These are phyloP conservation scores for Syzygium syzygioides DNA, from an alignment of 441 rosid genomes.

Conservation along the genomic window DNA sequence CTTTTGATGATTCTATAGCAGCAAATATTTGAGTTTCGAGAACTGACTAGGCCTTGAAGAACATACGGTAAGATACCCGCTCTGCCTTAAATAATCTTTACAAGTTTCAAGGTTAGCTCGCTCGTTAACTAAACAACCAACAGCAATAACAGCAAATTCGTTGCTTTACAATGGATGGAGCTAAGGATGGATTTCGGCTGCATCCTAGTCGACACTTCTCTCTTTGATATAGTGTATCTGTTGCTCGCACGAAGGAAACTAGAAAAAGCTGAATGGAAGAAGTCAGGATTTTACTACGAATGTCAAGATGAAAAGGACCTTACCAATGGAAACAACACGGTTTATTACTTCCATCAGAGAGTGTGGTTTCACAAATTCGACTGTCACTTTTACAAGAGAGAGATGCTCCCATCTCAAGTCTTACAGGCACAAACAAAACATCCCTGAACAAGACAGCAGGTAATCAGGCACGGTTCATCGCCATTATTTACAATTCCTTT, in stretches of 20 bases:
- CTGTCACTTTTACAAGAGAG: not conserved
- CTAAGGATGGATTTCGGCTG: not conserved
- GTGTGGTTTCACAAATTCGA: not conserved
- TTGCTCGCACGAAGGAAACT: not conserved
- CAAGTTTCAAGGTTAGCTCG: not conserved
- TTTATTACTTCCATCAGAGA: not conserved
- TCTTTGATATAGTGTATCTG: not conserved
- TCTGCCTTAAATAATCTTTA: not conserved
- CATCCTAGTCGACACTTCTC: not conserved
- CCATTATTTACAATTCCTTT: not conserved
- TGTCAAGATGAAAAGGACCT: not conserved
- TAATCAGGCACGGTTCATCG: fast-evolving
- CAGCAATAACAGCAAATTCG: not conserved
- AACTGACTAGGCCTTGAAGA: not conserved
- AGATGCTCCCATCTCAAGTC: not conserved
- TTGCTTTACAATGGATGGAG: not conserved
- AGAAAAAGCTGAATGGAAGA: not conserved
- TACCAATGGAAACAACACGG: not conserved
- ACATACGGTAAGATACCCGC: not conserved
- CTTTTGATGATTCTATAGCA: not conserved
- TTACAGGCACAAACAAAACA: not conserved
- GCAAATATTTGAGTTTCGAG: not conserved
- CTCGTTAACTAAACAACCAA: not conserved
- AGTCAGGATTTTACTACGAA: not conserved
- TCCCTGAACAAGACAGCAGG: not conserved